Conservation (phyloP, 352 stramenopile genomes). For the Globisporangium nunn region DNA sequence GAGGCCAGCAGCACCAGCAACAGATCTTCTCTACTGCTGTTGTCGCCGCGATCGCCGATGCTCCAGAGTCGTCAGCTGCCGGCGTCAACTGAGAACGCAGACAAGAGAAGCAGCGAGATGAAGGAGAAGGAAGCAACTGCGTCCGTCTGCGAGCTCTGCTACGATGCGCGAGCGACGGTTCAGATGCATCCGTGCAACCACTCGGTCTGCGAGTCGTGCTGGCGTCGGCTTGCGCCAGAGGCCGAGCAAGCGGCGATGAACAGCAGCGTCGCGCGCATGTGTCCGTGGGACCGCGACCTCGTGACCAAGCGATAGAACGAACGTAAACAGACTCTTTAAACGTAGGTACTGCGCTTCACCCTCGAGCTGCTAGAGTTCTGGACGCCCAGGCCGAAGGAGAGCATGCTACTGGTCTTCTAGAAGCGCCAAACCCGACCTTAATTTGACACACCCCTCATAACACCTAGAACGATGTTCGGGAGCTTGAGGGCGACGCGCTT, state of each 20-base stretch:
- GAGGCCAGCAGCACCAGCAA: background rate
- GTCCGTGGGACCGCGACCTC: slow-evolving; percentile 56
- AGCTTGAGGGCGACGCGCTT: slow-evolving; percentile 8
- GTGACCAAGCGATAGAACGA: slow-evolving; percentile 24
- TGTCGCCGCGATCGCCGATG: background rate
- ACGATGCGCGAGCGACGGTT: slow-evolving; percentile 28
- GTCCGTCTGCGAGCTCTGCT: slow-evolving; percentile 41
- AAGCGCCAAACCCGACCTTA: no score
- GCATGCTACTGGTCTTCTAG: no score
- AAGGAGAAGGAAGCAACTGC: slow-evolving; percentile 8
- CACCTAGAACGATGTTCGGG: slow-evolving; percentile 7
- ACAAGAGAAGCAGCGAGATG: slow-evolving; percentile 2
- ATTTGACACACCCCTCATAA: background rate
- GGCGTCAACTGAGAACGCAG: background rate
- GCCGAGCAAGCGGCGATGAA: background rate
- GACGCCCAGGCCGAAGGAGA: no score
- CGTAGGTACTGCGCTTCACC: no score
- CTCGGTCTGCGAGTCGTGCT: slow-evolving; percentile 32
- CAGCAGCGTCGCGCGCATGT: slow-evolving; percentile 18
- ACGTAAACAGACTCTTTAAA: slow-evolving; percentile 3
- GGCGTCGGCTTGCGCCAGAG: slow-evolving; percentile 15
- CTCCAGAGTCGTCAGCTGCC: slow-evolving; percentile 1
- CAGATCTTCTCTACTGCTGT: background rate
- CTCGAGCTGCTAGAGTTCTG: no score
- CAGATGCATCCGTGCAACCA: slow-evolving; percentile 53